Base-by-base conservation (phyloP, 441 rosid genomes). In the Eruca vesicaria region DNA sequence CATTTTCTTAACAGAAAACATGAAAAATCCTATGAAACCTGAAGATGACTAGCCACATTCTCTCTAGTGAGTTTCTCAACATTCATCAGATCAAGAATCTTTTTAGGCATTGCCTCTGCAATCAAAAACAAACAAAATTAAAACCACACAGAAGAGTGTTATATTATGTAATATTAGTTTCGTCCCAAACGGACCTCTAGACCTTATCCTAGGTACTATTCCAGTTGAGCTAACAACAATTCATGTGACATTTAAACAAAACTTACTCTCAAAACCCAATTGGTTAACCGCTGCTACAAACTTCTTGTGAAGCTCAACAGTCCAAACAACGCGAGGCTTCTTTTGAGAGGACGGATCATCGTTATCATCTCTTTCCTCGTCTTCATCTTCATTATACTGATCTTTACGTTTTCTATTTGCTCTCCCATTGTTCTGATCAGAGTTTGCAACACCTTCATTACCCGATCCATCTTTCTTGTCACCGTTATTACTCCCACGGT, bases 41-140 rank as follows among this genome's bases (percentile, higher is more conserved):
- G 95, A 73, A 90, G 83, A 73, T 90, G 95, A 83, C 95, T 90
- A 31, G 95, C 95, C 36, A 90, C 89, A 36, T 88, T 90, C 79
- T 90, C 95, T 79, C 95, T 82, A n/a, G 90, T 85, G 76, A 90
- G 70, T 84, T 90, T 83, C n/a, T 86, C 89, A 56, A 88, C 90
- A 69, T 88, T 85, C 91, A 90, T 90, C 78, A 88, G 71, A 74
- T 90, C 92, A 8, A 90, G 90, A 72, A 90, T 90, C 78, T 84
- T 88, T 68, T 90, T 90, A 14, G 95, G 95, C 76, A 88, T 87
- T 15, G 88, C 92, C 73, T 86, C 99, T 96, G 89, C 86, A 80
- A 81, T 57, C 85, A 68, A 74, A 21, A 19, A 69, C 29, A 63
- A 69, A 23, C 9, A 33, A 12, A 2, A 10, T 61, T 1, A 33